phyloP scores from a whole-genome alignment of 257 asterid species.

The Lycium ferocissimum region DNA sequence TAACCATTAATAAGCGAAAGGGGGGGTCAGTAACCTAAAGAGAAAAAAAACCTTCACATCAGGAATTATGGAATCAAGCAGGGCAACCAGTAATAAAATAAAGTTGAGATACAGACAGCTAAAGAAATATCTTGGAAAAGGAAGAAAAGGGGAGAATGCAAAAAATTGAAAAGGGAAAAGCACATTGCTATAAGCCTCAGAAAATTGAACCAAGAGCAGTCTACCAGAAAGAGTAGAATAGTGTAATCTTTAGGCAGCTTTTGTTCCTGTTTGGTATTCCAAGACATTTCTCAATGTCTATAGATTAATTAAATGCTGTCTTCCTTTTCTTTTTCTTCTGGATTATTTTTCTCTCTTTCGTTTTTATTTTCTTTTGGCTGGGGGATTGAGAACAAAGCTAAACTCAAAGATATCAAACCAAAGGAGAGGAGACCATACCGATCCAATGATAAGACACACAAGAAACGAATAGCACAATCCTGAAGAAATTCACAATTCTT shows the following conservation, averaged over 20 bases:
- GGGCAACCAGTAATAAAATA: neutral
- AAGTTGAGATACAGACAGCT: constrained; percentile 2
- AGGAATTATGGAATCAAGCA: neutral
- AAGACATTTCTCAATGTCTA: neutral
- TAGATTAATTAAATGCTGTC: neutral
- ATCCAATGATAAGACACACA: constrained; percentile 93
- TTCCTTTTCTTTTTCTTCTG: constrained; percentile 13
- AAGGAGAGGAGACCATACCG: constrained; percentile 63
- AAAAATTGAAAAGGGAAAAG: constrained; percentile 5
- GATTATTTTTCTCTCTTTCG: neutral
- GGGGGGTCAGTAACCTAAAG: neutral
- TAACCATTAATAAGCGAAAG: neutral
- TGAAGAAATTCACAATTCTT: constrained; percentile 92
- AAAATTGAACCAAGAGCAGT: neutral
- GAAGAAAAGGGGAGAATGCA: neutral
- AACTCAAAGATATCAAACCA: constrained; percentile 17
- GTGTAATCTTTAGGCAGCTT: neutral
- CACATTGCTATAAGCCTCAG: constrained; percentile 1
- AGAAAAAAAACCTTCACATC: neutral
- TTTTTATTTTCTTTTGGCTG: neutral
- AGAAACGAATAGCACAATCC: constrained; percentile 97
- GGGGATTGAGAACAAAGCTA: neutral
- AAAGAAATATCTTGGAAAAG: constrained; percentile 14
- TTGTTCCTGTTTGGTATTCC: neutral
- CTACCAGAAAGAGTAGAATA: neutral